Base-by-base conservation (phyloP, 2,329 filamentous ascomycete genomes). In the Alternaria triticimaculans region DNA sequence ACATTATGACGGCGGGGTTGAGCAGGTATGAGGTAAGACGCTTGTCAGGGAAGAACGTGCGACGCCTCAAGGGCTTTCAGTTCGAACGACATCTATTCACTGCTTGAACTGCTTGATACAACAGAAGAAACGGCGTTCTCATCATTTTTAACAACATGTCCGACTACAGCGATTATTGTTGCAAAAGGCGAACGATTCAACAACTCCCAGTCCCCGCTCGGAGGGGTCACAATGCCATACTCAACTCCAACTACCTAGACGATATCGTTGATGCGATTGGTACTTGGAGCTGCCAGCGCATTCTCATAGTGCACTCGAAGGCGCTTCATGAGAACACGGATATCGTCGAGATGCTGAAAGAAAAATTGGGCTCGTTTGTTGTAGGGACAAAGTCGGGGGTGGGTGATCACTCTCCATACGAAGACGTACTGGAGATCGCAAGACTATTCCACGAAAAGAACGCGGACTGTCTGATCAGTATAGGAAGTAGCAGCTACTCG, bases 401-500 rank as follows among this genome's bases (percentile, higher is more conserved):
- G 11, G 71, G 70, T 15, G 62, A 61, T 15, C 72, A 75, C 43
- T 71, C 69, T 6, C 73, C 71, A 6, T 75, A 75, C 48, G 45
- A 60, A 12, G 72, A 74, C 59, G 62, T 74, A 6, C 55, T 74
- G 14, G 68, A 67, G 2, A 73, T 74, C 26, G 21, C 67, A 6
- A 63, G 48, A 10, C 46, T 71, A 4, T 49, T 75, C 4, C 53
- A 68, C 7, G 62, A 70, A 30, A 66, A 59, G 14, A 12, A 68
- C 3, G 71, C 71, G 20, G 72, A 75, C 33, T 67, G 63, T 48
- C 41, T 75, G 26, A 60, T 75, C 28, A 72, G 68, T 44, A 64
- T 75, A 30, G 71, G 73, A 23, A 68, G 65, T 23, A 70, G 69
- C 54, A 73, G 68, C 26, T 75, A 73, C 55, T 73, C 72, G 9